Conservation (phyloP, 495 filamentous ascomycete species). For the Aspergillus campestris region DNA sequence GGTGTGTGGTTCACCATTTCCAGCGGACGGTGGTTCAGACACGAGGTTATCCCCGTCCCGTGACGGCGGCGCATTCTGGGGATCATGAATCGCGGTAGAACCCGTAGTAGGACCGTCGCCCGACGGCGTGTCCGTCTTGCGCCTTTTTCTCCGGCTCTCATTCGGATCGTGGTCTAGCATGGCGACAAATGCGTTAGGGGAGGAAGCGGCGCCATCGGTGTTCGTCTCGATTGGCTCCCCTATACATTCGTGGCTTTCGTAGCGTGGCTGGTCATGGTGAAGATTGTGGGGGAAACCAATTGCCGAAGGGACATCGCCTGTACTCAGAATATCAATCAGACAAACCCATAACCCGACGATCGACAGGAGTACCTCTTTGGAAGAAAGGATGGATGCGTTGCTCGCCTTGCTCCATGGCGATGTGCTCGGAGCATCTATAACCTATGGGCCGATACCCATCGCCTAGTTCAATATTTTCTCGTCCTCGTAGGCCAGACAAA, state of each 20-base stretch:
- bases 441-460: constrained; percentile 15
- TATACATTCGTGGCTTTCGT: too few relatives aligned
- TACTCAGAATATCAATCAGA: too few relatives aligned
- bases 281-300: too few relatives aligned
- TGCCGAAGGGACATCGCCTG: too few relatives aligned
- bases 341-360: too few relatives aligned
- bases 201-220: neutral
- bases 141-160: constrained; percentile 38
- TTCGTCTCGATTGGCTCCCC: too few relatives aligned
- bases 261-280: too few relatives aligned
- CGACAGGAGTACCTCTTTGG: constrained; percentile 20
- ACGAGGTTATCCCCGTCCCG: neutral
- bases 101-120: neutral
- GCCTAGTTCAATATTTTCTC: neutral
- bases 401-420: constrained; percentile 36
- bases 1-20: too few relatives aligned
- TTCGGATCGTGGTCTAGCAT: constrained; percentile 36
- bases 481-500: too few relatives aligned
- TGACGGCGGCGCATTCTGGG: too few relatives aligned
- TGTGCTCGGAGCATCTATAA: constrained; percentile 18
- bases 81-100: too few relatives aligned
- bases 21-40: too few relatives aligned
- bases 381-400: constrained; percentile 39
- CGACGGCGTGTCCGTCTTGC: constrained; percentile 37
- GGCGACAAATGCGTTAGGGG: neutral